A percentile compares a stretch with the other conserved stretches of the same genome.
phyloP scores from a whole-genome alignment of 192 early-diverging fungal genomes.

The Oehlia diaphana region DNA sequence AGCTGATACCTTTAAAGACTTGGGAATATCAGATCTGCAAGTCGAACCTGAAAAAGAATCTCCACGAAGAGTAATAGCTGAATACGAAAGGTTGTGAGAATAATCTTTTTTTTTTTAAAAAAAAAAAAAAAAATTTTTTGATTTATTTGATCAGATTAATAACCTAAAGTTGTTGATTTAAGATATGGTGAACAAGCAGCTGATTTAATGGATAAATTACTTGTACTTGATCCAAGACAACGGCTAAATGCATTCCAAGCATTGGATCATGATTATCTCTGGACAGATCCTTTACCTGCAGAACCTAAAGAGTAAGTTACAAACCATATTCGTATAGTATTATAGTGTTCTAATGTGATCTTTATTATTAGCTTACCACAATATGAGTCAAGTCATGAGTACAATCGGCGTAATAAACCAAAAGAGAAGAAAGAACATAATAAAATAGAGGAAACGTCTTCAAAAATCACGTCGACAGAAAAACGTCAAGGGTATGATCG shows the following conservation, averaged over 20 bases:
- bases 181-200: constrained; percentile 59
- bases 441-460: neutral
- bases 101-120: neutral
- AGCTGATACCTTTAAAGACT: constrained; percentile 42
- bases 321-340: neutral
- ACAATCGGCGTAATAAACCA: constrained; percentile 51
- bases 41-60: constrained; percentile 49
- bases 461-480: neutral
- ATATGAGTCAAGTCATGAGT: constrained; percentile 80
- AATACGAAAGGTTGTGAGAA: constrained; percentile 47
- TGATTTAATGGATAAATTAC: constrained; percentile 76
- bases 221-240: constrained; percentile 75
- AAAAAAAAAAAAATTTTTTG: no score
- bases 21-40: constrained; percentile 67
- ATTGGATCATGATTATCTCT: constrained; percentile 83
- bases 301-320: constrained; percentile 60
- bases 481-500: neutral
- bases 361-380: constrained; percentile 53
- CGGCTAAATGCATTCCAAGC: constrained; percentile 74
- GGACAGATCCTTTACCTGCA: constrained; percentile 67
- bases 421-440: neutral
- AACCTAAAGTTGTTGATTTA: neutral
- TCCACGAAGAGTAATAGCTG: constrained; percentile 57
- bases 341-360: neutral
- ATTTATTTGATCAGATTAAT: neutral